phyloP scores from a whole-genome alignment of 2,329 filamentous ascomycete species.

The Coniochaeta sp. region DNA sequence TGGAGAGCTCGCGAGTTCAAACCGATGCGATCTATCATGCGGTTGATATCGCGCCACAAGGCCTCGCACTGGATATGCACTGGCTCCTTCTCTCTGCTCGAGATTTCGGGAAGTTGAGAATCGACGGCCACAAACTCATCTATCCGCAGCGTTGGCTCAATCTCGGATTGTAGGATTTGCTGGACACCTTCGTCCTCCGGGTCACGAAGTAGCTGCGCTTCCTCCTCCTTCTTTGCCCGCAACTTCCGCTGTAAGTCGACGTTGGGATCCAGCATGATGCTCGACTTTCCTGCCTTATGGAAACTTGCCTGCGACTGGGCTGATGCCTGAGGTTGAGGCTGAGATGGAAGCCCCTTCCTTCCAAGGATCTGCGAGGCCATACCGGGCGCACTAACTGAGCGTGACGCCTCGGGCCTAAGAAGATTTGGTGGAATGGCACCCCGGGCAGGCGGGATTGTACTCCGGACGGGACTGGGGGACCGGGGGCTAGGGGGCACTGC shows the following conservation, averaged over 20 bases:
- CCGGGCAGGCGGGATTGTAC: conserved; percentile 41
- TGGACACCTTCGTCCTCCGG: conserved; percentile 65
- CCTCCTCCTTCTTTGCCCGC: conserved; percentile 48
- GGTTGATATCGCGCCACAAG: conserved; percentile 74
- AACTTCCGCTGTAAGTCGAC: conserved; percentile 42
- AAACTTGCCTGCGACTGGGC: not conserved
- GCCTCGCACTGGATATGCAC: conserved; percentile 56
- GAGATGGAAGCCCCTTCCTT: conserved; percentile 21
- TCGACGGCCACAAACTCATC: conserved; percentile 61
- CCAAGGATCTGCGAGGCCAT: conserved; percentile 48
- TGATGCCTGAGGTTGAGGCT: not conserved
- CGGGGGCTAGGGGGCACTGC: conserved; percentile 52
- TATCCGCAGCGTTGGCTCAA: conserved; percentile 53
- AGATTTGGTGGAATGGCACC: conserved; percentile 43
- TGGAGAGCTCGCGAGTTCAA: conserved; percentile 68
- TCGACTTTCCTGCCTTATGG: conserved; percentile 30
- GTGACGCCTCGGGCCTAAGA: conserved; percentile 38
- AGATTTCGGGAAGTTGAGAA: conserved; percentile 9
- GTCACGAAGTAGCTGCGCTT: conserved; percentile 50
- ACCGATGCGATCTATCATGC: conserved; percentile 89
- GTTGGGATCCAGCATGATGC: conserved; percentile 35
- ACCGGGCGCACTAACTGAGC: conserved; percentile 54
- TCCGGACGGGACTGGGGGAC: conserved; percentile 64
- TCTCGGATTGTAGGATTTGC: conserved; percentile 49
- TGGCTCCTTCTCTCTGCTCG: conserved; percentile 9